A percentile compares a stretch with the other conserved stretches of the same genome.
Evolutionary conservation across 2,329 filamentous ascomycete genomes (phyloP).

Genomic region (Neonectria neomacrospora): DNA sequence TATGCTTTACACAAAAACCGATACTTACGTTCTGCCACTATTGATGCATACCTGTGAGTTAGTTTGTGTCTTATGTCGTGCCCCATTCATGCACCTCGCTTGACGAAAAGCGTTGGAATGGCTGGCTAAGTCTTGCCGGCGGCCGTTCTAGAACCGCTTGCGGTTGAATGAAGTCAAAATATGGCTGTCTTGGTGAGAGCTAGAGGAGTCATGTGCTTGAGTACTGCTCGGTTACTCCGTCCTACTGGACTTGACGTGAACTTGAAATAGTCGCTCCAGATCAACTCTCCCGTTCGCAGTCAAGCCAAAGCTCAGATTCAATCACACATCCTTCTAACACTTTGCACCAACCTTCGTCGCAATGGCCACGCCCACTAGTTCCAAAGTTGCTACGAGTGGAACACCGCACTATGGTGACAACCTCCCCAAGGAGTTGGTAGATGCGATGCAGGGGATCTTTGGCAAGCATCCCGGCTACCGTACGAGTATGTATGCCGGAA

Average conservation of each 20-base stretch:
- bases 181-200: not conserved
- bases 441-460: conserved; percentile 29
- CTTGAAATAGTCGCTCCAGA: conserved; percentile 2
- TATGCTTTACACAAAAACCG: not conserved
- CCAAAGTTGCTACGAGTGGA: not conserved
- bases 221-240: not conserved
- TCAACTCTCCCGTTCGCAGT: not conserved
- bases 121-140: not conserved
- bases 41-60: not conserved
- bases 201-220: not conserved
- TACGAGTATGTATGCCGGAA: conserved; percentile 10
- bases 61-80: not conserved
- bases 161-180: not conserved
- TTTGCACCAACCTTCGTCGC: not conserved
- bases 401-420: not conserved
- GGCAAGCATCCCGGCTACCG: conserved; percentile 30
- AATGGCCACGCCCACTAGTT: not conserved
- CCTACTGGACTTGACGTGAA: not conserved
- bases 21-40: not conserved
- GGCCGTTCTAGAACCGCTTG: not conserved
- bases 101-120: not conserved
- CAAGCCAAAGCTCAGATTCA: not conserved
- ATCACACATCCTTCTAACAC: not conserved
- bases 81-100: not conserved
- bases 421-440: conserved; percentile 23